phyloP scores from a whole-genome alignment of 208 protist species.

The Crithidia acanthocephali region DNA sequence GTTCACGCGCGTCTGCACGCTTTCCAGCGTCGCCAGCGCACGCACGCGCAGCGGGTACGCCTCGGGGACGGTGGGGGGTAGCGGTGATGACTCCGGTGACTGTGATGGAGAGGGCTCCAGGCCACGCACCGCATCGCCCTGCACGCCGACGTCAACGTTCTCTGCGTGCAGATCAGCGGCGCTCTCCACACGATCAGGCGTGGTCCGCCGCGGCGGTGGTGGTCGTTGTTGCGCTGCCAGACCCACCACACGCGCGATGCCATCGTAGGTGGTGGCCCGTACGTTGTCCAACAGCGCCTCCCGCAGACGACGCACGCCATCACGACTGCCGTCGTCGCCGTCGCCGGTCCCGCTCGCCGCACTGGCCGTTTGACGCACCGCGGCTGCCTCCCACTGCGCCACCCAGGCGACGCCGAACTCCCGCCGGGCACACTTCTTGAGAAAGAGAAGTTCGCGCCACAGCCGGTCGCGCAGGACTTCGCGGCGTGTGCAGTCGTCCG shows the following conservation, averaged over 20 bases:
- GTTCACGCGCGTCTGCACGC: slow-evolving; percentile 37
- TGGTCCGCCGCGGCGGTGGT: background rate
- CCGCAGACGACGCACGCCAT: background rate
- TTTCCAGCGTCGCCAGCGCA: slow-evolving; percentile 31
- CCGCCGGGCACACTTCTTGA: slow-evolving; percentile 41
- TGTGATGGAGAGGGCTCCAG: too few species aligned
- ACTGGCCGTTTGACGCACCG: background rate
- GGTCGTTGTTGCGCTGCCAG: background rate
- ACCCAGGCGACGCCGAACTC: slow-evolving; percentile 29
- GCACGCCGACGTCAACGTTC: too few species aligned
- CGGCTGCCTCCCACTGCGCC: slow-evolving; percentile 13
- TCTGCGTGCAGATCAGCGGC: too few species aligned
- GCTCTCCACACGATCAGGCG: too few species aligned
- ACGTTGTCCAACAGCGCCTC: slow-evolving; percentile 14
- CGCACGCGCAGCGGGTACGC: slow-evolving; percentile 18
- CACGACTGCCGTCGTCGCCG: background rate
- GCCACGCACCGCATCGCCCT: too few species aligned
- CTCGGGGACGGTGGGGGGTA: background rate
- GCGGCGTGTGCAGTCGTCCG: slow-evolving; percentile 23
- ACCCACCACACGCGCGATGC: slow-evolving; percentile 15
- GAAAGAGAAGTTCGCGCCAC: slow-evolving; percentile 45
- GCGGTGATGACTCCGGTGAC: background rate
- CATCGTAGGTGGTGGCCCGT: slow-evolving; percentile 18
- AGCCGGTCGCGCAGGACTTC: slow-evolving; percentile 37
- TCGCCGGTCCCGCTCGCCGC: background rate